These are phyloP conservation scores for Candida tetrigidarum DNA, from an alignment of 1,139 yeast species.

Conservation along the genomic window DNA sequence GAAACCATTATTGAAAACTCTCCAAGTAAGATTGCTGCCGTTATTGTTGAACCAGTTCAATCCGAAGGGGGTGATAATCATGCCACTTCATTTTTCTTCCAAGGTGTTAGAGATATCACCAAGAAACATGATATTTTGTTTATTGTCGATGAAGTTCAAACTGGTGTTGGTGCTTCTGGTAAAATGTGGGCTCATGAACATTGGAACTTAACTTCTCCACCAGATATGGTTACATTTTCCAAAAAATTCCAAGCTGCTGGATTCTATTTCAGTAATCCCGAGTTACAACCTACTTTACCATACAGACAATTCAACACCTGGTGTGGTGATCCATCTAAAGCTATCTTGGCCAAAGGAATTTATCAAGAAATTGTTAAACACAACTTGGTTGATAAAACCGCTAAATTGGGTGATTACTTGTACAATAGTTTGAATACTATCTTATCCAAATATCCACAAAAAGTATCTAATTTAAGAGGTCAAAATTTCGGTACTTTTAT, in stretches of 20 bases:
- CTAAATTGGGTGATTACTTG: slow-evolving; percentile 63
- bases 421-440: slow-evolving; percentile 49
- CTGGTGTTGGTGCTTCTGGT: slow-evolving; percentile 78
- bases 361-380: slow-evolving; percentile 59
- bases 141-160: slow-evolving; percentile 76
- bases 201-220: slow-evolving; percentile 64
- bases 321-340: slow-evolving; percentile 82
- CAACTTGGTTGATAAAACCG: slow-evolving; percentile 54
- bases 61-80: slow-evolving; percentile 81
- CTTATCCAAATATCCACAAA: slow-evolving; percentile 46
- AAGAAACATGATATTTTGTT: slow-evolving; percentile 59
- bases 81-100: slow-evolving; percentile 63
- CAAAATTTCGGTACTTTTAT: slow-evolving; percentile 70
- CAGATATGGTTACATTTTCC: slow-evolving; percentile 76
- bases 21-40: slow-evolving; percentile 61
- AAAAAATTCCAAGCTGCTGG: slow-evolving; percentile 84
- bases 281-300: slow-evolving; percentile 63
- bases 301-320: slow-evolving; percentile 83
- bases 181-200: slow-evolving; percentile 77
- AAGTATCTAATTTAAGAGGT: slow-evolving; percentile 63
- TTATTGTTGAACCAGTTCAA: slow-evolving; percentile 74
- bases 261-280: slow-evolving; percentile 68
- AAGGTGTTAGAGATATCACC: slow-evolving; percentile 66
- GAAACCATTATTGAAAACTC: slow-evolving; percentile 54
- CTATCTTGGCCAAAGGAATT: slow-evolving; percentile 65